A percentile compares a stretch with the other conserved stretches of the same genome.
Conservation (phyloP, 345 rosid species). For the Rhodamnia rubescens region DNA sequence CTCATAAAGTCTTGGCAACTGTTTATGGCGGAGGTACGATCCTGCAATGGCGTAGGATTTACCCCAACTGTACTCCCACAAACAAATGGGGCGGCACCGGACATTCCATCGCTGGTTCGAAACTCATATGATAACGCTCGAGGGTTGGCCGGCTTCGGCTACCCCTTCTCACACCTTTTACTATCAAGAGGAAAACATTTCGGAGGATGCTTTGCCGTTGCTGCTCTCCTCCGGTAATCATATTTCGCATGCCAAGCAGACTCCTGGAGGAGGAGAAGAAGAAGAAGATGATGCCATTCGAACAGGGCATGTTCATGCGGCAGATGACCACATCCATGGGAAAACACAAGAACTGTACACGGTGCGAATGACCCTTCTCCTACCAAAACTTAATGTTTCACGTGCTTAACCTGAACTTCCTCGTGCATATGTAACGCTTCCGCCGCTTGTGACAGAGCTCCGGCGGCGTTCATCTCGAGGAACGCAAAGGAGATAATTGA, state of each 20-base stretch:
- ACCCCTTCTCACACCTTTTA: background rate
- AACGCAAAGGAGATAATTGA: background rate
- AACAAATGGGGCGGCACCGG: background rate
- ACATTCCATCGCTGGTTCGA: accelerated
- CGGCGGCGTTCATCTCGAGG: background rate
- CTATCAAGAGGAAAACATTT: background rate
- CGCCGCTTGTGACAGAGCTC: background rate
- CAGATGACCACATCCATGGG: background rate
- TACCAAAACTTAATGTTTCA: background rate
- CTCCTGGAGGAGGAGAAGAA: background rate
- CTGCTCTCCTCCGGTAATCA: no score
- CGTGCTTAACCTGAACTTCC: background rate
- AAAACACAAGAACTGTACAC: background rate
- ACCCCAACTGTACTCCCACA: background rate
- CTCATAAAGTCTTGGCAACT: background rate
- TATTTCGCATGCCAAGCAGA: background rate
- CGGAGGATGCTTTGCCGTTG: background rate
- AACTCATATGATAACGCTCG: background rate
- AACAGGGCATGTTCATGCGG: background rate
- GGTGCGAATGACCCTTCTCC: background rate
- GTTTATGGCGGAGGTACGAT: background rate
- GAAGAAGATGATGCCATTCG: background rate
- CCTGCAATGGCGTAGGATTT: background rate
- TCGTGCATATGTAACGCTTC: background rate
- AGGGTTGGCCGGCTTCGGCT: background rate